These are phyloP conservation scores for Zygosaccharomyces kombuchaensis DNA, from an alignment of 805 yeast genomes.

Conservation along the genomic window DNA sequence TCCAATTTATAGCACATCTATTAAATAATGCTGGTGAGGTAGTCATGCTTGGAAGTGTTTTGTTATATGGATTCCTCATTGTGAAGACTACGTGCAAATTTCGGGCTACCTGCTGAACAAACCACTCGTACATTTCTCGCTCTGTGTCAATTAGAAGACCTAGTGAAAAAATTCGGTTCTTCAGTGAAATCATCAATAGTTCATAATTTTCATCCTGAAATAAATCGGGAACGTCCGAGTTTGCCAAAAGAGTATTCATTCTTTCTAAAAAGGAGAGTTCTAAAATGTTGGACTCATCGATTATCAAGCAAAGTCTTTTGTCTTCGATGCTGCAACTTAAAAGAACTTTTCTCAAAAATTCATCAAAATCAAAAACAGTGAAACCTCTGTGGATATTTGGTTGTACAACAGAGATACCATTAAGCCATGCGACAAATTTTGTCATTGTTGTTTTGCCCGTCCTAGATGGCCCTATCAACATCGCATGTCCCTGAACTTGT, in stretches of 20 bases:
- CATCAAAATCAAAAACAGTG: slow-evolving; percentile 61
- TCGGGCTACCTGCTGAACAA: slow-evolving; percentile 56
- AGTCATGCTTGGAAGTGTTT: slow-evolving; percentile 42
- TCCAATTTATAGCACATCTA: slow-evolving; percentile 83
- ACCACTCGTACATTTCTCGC: slow-evolving; percentile 73
- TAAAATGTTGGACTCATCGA: slow-evolving; percentile 75
- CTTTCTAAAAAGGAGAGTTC: slow-evolving; percentile 81
- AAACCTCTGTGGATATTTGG: slow-evolving; percentile 54
- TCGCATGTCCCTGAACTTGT: slow-evolving; percentile 87
- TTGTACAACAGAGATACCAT: slow-evolving; percentile 61
- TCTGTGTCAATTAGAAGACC: slow-evolving; percentile 63
- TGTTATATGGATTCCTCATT: slow-evolving; percentile 48
- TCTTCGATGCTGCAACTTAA: slow-evolving; percentile 48
- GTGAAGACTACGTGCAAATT: slow-evolving; percentile 84
- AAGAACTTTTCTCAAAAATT: slow-evolving; percentile 52
- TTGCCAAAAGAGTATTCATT: slow-evolving; percentile 90
- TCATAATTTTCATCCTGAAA: slow-evolving; percentile 70
- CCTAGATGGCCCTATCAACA: slow-evolving; percentile 76
- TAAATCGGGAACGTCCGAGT: slow-evolving; percentile 87
- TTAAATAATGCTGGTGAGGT: slow-evolving; percentile 87
- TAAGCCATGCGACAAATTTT: slow-evolving; percentile 87
- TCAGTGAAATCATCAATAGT: slow-evolving; percentile 49
- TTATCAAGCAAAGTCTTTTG: slow-evolving; percentile 61
- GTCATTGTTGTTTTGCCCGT: slow-evolving; percentile 76
- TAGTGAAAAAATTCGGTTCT: slow-evolving; percentile 50